A percentile compares a stretch with the other conserved stretches of the same genome.
Conservation (phyloP, 2,329 filamentous ascomycete genomes). For the Beauveria pseudobassiana region DNA sequence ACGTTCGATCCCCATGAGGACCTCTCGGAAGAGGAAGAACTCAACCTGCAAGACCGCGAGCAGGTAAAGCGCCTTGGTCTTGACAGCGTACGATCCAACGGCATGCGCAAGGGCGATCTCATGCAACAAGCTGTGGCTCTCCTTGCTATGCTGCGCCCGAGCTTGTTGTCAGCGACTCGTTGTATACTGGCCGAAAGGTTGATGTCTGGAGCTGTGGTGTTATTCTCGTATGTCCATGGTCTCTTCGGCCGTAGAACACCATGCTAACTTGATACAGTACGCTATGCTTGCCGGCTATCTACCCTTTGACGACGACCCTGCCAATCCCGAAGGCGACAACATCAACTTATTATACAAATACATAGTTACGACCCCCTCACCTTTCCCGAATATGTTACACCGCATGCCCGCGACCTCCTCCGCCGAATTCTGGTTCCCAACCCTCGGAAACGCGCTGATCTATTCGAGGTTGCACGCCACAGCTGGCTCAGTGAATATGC, state of each 20-base stretch:
- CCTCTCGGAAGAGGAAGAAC: slow-evolving; percentile 81
- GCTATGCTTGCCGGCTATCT: slow-evolving; percentile 97
- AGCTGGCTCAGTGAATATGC: slow-evolving; percentile 97
- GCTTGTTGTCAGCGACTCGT: slow-evolving; percentile 90
- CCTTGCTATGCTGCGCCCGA: slow-evolving; percentile 97
- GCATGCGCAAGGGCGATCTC: slow-evolving; percentile 77
- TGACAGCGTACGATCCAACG: slow-evolving; percentile 68
- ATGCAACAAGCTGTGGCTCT: slow-evolving; percentile 99
- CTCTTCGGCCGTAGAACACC: neutral
- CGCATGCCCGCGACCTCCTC: slow-evolving; percentile 86
- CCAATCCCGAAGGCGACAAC: slow-evolving; percentile 96
- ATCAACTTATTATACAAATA: slow-evolving; percentile 99
- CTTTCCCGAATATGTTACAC: slow-evolving; percentile 97
- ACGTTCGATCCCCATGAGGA: slow-evolving; percentile 89
- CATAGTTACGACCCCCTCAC: slow-evolving; percentile 92
- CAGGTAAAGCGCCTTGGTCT: slow-evolving; percentile 81
- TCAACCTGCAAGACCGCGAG: slow-evolving; percentile 78
- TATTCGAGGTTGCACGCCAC: slow-evolving; percentile 95
- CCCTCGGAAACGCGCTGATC: slow-evolving; percentile 84
- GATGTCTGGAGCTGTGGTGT: slow-evolving; percentile 99
- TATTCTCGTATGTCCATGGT: slow-evolving; percentile 70
- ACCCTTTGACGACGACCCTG: slow-evolving; percentile 95
- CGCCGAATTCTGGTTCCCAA: slow-evolving; percentile 92
- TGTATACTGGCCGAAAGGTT: slow-evolving; percentile 96
- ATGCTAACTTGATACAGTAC: slow-evolving; percentile 52